Conservation (phyloP, 148 eudicot species). For the Heliamphora exappendiculata region DNA sequence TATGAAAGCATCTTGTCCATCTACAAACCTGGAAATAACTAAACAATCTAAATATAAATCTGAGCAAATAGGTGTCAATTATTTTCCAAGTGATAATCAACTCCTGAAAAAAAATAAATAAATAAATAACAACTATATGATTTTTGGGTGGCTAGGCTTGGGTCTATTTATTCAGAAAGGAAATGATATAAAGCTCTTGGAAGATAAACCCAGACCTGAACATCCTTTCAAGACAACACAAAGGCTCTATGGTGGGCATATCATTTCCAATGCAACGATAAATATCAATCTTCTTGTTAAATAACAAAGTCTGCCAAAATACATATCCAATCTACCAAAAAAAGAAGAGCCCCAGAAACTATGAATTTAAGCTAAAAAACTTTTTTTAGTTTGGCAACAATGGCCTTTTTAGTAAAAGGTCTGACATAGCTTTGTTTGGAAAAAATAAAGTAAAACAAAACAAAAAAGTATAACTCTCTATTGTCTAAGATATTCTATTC, state of each 20-base stretch:
- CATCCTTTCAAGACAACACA: not conserved
- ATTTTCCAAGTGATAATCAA: not conserved
- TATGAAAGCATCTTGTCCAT: constrained; percentile 32
- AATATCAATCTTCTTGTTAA: not conserved
- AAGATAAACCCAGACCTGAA: not conserved
- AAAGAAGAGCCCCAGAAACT: too few relatives aligned
- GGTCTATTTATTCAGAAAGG: not conserved
- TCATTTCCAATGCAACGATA: not conserved
- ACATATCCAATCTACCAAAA: too few relatives aligned
- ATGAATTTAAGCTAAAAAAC: too few relatives aligned
- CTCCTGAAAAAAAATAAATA: too few relatives aligned
- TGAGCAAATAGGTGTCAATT: not conserved
- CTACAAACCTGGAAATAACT: constrained; percentile 15
- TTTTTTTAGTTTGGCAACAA: too few relatives aligned
- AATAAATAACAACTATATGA: too few relatives aligned
- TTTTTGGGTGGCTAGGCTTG: not conserved
- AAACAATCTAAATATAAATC: not conserved
- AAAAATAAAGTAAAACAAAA: too few relatives aligned
- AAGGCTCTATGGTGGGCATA: not conserved
- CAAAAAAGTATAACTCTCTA: too few relatives aligned
- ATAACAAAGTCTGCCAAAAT: too few relatives aligned
- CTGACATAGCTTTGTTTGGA: too few relatives aligned
- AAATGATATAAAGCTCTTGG: not conserved
- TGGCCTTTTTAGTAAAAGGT: too few relatives aligned
- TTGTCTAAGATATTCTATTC: too few relatives aligned